phyloP scores from a whole-genome alignment of 2,329 filamentous ascomycete genomes.

The Ascomycota sp. region DNA sequence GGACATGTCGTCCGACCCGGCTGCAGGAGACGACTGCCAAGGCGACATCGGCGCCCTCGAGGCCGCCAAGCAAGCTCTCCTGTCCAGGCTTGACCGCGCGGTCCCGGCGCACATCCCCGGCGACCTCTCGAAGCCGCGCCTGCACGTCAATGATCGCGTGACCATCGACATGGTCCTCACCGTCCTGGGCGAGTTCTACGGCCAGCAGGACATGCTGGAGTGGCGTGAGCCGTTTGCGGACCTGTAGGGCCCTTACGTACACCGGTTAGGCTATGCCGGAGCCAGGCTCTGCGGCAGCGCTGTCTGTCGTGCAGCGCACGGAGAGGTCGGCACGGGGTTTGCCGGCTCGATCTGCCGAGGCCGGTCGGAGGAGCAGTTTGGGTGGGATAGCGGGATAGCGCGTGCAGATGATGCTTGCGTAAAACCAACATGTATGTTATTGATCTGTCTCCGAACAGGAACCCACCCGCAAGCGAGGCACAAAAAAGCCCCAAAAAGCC shows the following conservation, averaged over 20 bases:
- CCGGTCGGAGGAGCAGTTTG: too few species aligned
- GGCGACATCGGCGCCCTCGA: conserved; percentile 20
- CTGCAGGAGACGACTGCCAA: conserved; percentile 15
- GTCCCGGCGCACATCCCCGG: conserved; percentile 6
- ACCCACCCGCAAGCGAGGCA: too few species aligned
- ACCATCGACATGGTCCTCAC: conserved; percentile 86
- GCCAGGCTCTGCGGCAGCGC: too few species aligned
- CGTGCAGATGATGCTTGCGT: too few species aligned
- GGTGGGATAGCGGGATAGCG: too few species aligned
- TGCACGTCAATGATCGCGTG: conserved; percentile 34
- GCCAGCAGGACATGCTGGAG: conserved; percentile 68
- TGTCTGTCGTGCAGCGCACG: too few species aligned
- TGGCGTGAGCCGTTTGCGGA: conserved; percentile 43
- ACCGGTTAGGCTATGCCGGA: too few species aligned
- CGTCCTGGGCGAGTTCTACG: conserved; percentile 71
- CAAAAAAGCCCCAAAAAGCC: too few species aligned
- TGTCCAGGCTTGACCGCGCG: conserved; percentile 20
- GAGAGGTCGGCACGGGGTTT: too few species aligned
- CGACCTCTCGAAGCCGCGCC: conserved; percentile 13
- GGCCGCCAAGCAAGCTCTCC: conserved; percentile 25
- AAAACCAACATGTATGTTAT: too few species aligned
- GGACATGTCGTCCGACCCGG: conserved; percentile 17
- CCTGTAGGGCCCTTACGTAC: conserved; percentile 17
- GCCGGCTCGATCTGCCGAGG: too few species aligned
- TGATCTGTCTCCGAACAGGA: too few species aligned